phyloP scores from a whole-genome alignment of 2,329 filamentous ascomycete genomes.

The Xylariaceae sp. region DNA sequence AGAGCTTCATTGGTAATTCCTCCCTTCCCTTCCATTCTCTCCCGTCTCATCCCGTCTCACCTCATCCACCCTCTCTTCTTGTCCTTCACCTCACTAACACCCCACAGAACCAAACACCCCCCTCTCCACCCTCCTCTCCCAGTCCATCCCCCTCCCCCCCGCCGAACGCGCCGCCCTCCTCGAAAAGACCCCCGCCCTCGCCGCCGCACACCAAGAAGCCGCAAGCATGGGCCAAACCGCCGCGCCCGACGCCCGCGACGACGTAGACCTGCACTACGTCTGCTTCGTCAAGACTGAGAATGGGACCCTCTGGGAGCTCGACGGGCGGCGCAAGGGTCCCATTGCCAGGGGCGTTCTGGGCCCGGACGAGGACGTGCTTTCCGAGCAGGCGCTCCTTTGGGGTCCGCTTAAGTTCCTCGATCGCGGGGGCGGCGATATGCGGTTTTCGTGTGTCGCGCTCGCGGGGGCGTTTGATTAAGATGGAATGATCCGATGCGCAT shows the following conservation, averaged over 20 bases:
- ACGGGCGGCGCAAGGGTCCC: conserved; percentile 54
- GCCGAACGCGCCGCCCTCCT: conserved; percentile 64
- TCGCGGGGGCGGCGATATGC: conserved; percentile 50
- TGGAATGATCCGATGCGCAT: too few relatives aligned
- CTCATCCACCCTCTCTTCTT: background rate
- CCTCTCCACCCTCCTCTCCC: conserved; percentile 59
- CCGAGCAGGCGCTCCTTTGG: conserved; percentile 66
- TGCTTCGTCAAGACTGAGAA: conserved; percentile 77
- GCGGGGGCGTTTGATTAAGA: conserved; percentile 46
- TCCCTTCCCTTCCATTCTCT: conserved; percentile 36
- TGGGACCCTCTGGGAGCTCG: conserved; percentile 58
- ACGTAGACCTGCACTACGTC: conserved; percentile 92
- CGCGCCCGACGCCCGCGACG: conserved; percentile 71
- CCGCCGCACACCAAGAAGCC: conserved; percentile 71
- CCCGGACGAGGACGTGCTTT: conserved; percentile 64
- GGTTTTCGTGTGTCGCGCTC: conserved; percentile 55
- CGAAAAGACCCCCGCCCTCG: conserved; percentile 70
- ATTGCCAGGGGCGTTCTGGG: conserved; percentile 51
- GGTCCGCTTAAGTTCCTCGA: conserved; percentile 57
- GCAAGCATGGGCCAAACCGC: conserved; percentile 72
- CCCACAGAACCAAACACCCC: conserved; percentile 44
- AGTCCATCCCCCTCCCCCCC: conserved; percentile 66
- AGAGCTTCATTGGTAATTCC: conserved; percentile 51
- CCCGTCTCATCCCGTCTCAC: conserved; percentile 17
- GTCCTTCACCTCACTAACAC: background rate